Evolutionary conservation across 352 stramenopile genomes (phyloP), one percentile per base, ranked within the genome.

Genomic region (Globisporangium sylvaticum): DNA sequence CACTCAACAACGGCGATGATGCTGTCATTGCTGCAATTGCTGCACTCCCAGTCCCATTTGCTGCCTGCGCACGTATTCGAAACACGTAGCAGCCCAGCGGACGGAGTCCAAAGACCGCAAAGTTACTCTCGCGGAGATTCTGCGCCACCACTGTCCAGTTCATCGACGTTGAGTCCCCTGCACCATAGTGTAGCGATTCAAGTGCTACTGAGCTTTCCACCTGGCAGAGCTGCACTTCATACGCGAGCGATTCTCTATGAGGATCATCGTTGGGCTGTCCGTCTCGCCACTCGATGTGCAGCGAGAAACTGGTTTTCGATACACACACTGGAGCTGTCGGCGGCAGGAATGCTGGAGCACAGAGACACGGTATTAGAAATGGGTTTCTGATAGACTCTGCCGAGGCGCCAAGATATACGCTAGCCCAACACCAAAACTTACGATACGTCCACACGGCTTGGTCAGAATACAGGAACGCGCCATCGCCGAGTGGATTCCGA

Each of bases 51-150:
- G 8, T 58, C 12, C 22, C 37, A 3, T 29, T 31, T 14, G 46
- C 62, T n/a, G 27, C n/a, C 5, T 54, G 25, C 2, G 55, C 64
- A 42, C 70, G 58, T 20, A 73, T 57, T 24, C 73, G 73, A 34
- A 79, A 79, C 12, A 71, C 66, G 32, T 79, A 79, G 34, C 62
- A 65, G 7, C 59, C 37, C 37, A 75, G 37, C 2, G 73, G 70
- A 29, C 55, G 32, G 44, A 79, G 67, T 18, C 62, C 61, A 9
- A 63, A 64, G 5, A 77, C 64, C 24, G 60, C 29, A 20, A 57
- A 39, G 22, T 42, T n/a, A 3, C 8, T 27, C 3, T 65, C 64
- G 3, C 27, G 20, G 7, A 79, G 52, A 15, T 64, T 44, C 12
- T 62, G 24, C 4, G 61, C 63, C 9, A 62, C 60, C 1, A 39